Percentiles rank a stretch among this genome's conserved stretches.
Conservation (phyloP, 176 grass and related monocot species). For the Stipa capillata region DNA sequence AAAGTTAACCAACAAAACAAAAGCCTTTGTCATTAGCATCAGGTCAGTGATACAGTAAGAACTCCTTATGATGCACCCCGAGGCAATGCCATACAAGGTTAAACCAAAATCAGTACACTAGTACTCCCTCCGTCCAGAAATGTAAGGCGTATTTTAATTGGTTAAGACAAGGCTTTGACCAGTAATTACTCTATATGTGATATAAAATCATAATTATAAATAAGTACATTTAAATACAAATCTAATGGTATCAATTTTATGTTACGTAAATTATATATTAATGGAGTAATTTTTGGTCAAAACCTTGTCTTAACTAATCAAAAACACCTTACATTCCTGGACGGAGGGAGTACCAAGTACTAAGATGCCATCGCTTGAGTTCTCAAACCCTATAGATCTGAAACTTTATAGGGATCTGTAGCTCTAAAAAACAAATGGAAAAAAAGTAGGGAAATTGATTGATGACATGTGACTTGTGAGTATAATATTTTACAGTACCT, state of each 20-base stretch:
- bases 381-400: conserved; percentile 1
- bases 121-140: too few species aligned
- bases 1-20: conserved; percentile 9
- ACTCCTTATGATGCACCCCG: background rate
- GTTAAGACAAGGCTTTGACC: too few species aligned
- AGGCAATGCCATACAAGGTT: background rate
- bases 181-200: too few species aligned
- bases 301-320: too few species aligned
- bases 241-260: too few species aligned
- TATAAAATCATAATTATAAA: too few species aligned
- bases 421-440: background rate
- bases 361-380: background rate
- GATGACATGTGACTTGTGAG: background rate
- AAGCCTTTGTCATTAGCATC: conserved; percentile 9
- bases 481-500: conserved; percentile 34
- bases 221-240: too few species aligned
- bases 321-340: too few species aligned
- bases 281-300: too few species aligned
- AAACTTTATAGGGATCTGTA: background rate
- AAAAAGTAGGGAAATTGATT: background rate
- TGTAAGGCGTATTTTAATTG: too few species aligned
- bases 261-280: too few species aligned
- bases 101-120: conserved; percentile 9
- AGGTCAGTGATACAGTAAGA: background rate
- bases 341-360: too few species aligned